Percentiles rank a stretch among this genome's conserved stretches.
Conservation (phyloP, 2,329 filamentous ascomycete species). For the Neonectria punicea region DNA sequence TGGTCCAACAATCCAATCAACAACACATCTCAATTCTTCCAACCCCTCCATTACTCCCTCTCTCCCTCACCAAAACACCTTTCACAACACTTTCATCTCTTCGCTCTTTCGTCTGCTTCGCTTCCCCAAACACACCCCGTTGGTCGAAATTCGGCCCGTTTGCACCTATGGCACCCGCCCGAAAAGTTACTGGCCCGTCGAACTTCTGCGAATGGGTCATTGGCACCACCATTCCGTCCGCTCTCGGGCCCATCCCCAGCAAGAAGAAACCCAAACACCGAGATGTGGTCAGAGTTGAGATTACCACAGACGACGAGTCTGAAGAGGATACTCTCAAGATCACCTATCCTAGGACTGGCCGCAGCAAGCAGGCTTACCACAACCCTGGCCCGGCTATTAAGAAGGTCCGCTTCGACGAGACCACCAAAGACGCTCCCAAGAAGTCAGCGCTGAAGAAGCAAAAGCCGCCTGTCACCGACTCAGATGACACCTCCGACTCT, state of each 20-base stretch:
- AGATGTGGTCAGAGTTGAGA: constrained; percentile 52
- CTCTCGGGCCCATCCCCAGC: constrained; percentile 42
- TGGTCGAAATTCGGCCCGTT: neutral
- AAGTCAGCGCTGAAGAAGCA: constrained; percentile 41
- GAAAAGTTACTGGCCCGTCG: constrained; percentile 35
- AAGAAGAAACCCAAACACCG: constrained; percentile 41
- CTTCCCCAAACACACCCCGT: neutral
- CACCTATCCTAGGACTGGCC: constrained; percentile 57
- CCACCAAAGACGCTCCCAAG: constrained; percentile 35
- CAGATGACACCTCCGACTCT: constrained; percentile 38
- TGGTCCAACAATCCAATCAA: neutral
- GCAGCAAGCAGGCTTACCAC: constrained; percentile 1
- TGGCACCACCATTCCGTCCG: constrained; percentile 49
- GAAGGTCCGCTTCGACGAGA: constrained; percentile 57
- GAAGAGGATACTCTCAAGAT: constrained; percentile 60
- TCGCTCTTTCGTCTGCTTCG: neutral
- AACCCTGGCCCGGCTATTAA: constrained; percentile 43
- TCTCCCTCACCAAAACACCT: neutral
- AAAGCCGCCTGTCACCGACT: constrained; percentile 28
- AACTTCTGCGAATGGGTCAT: constrained; percentile 55
- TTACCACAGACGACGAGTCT: constrained; percentile 64
- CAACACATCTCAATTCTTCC: neutral
- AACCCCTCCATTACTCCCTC: neutral
- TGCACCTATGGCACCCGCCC: constrained; percentile 28
- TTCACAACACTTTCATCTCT: neutral